phyloP scores from a whole-genome alignment of 2,329 filamentous ascomycete species.

The Pyricularia pennisetigena region DNA sequence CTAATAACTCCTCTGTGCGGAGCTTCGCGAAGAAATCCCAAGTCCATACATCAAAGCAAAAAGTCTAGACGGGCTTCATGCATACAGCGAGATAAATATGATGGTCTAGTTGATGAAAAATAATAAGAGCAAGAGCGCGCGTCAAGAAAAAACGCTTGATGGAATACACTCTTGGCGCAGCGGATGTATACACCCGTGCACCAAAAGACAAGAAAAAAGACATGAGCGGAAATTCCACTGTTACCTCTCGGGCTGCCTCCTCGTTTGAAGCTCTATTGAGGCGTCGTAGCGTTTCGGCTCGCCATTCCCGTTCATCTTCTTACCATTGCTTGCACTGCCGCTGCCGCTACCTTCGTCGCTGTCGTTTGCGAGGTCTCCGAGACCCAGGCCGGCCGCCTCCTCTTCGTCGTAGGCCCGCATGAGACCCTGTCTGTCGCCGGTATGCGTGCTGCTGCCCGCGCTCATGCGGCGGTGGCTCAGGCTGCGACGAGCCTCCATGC shows the following conservation, averaged over 20 bases:
- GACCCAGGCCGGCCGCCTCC: slow-evolving; percentile 59
- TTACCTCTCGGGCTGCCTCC: slow-evolving; percentile 28
- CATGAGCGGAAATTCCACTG: not conserved
- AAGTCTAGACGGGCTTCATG: not conserved
- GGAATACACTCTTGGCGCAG: not conserved
- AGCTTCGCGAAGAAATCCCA: not conserved
- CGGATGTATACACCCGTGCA: not conserved
- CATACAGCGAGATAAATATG: not conserved
- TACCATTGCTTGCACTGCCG: slow-evolving; percentile 11
- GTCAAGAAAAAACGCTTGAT: not conserved
- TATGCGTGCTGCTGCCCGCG: slow-evolving; percentile 47
- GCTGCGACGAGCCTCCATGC: slow-evolving; percentile 83
- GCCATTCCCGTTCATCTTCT: slow-evolving; percentile 13
- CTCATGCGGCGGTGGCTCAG: slow-evolving; percentile 47
- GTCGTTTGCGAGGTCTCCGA: slow-evolving; percentile 72
- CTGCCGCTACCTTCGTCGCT: slow-evolving; percentile 49
- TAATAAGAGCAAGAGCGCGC: not conserved
- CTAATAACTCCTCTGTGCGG: not conserved
- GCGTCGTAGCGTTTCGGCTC: slow-evolving; percentile 18
- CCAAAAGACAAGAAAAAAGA: not conserved
- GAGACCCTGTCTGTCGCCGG: slow-evolving; percentile 67
- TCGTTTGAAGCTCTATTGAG: slow-evolving; percentile 39
- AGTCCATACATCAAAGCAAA: not conserved
- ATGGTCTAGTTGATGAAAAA: not conserved
- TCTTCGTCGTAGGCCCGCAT: slow-evolving; percentile 89